Percentiles rank a stretch among this genome's conserved stretches.
These are phyloP conservation scores for Friedmanniomyces endolithicus DNA, from an alignment of 495 filamentous ascomycete species.

Conservation along the genomic window DNA sequence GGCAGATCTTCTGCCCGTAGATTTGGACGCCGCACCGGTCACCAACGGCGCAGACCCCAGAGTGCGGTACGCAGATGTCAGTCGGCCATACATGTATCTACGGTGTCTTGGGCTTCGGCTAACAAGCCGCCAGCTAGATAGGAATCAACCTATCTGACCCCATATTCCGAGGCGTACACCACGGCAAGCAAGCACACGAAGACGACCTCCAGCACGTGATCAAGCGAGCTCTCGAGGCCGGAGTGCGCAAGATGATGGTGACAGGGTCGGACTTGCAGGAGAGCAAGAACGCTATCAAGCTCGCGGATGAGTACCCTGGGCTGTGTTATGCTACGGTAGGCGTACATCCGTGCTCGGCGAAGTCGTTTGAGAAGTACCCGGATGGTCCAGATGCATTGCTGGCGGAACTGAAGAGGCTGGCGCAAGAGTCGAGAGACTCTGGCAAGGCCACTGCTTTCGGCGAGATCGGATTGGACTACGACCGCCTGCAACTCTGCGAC, in stretches of 20 bases:
- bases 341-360: slow-evolving; percentile 75
- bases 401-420: slow-evolving; percentile 45
- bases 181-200: slow-evolving; percentile 68
- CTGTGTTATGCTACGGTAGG: slow-evolving; percentile 80
- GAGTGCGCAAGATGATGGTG: slow-evolving; percentile 80
- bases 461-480: slow-evolving; percentile 93
- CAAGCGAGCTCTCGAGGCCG: slow-evolving; percentile 57
- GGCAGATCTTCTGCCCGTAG: slow-evolving; percentile 7
- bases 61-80: slow-evolving; percentile 50
- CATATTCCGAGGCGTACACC: slow-evolving; percentile 72
- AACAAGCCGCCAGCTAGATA: slow-evolving; percentile 36
- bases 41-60: slow-evolving; percentile 13
- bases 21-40: slow-evolving; percentile 7
- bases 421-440: slow-evolving; percentile 32
- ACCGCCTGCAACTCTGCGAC: slow-evolving; percentile 66
- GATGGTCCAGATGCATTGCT: slow-evolving; percentile 39
- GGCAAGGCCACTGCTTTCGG: slow-evolving; percentile 69
- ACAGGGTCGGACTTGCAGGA: slow-evolving; percentile 82
- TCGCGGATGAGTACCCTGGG: slow-evolving; percentile 62
- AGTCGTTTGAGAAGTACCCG: slow-evolving; percentile 53
- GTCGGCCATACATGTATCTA: slow-evolving; percentile 24
- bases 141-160: slow-evolving; percentile 91
- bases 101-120: background rate
- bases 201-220: slow-evolving; percentile 68
- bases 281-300: slow-evolving; percentile 57